phyloP scores from a whole-genome alignment of 306 rosid species.

The Parietaria judaica region DNA sequence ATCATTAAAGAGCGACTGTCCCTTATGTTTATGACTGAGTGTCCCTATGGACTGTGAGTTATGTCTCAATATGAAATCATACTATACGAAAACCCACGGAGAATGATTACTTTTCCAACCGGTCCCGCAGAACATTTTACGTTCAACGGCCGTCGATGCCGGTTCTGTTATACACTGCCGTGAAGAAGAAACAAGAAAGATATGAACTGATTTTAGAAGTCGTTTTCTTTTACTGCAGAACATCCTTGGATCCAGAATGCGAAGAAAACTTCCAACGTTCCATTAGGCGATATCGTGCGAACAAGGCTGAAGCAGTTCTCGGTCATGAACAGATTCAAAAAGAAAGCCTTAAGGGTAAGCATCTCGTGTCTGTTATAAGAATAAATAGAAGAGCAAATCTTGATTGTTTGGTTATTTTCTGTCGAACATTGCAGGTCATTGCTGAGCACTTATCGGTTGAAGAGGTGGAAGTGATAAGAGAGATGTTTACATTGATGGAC shows the following conservation, averaged over 20 bases:
- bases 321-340: constrained; percentile 94
- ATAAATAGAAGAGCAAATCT: background rate
- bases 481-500: constrained; percentile 96
- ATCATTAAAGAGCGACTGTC: background rate
- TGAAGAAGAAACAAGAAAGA: background rate
- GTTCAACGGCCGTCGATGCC: background rate
- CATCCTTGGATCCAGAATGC: constrained; percentile 98
- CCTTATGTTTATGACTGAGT: constrained; percentile 1
- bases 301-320: constrained; percentile 95
- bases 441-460: constrained; percentile 93
- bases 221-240: constrained; percentile 37
- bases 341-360: constrained; percentile 92
- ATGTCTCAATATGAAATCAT: constrained; percentile 8
- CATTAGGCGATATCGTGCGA: constrained; percentile 92
- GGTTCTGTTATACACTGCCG: no score
- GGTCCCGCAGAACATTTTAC: background rate
- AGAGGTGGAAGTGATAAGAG: constrained; percentile 96
- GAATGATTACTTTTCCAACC: constrained; percentile 6
- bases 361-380: constrained; percentile 1
- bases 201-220: background rate
- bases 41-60: background rate
- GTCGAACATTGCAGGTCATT: constrained; percentile 56
- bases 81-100: background rate
- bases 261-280: constrained; percentile 91
- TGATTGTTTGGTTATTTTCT: constrained; percentile 17